Base-by-base conservation (phyloP, 495 filamentous ascomycete genomes). In the Aspergillus nanangensis region DNA sequence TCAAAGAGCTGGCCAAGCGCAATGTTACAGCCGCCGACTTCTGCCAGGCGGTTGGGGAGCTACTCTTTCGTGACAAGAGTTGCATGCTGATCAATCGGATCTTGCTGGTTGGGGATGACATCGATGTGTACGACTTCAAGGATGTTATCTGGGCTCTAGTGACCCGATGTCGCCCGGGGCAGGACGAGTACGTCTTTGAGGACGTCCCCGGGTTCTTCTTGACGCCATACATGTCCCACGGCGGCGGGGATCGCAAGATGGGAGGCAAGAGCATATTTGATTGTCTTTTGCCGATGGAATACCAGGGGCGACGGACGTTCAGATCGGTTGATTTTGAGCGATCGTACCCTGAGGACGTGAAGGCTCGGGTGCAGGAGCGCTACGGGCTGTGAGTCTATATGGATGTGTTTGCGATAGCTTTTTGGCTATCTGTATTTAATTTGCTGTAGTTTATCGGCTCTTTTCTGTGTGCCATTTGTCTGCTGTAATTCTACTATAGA, bases 141-240 rank as follows among this genome's bases (percentile, higher is more conserved):
- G 58, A 67, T 23, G 49, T 65, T 1, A 58, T 66, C n/a, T 67
- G 57, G 57, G 63, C 63, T 0, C 56, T 54, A 13, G 33, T 50
- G 1, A 69, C 63, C 0, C 47, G 61, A 1, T 64, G 61, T 38
- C 50, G 52, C 9, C 63, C 65, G 1, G 48, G 45, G 4, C 31
- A 10, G 0, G 56, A 60, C 37, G 63, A 69, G 25, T 56, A 47
- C 8, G 23, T 59, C 20, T 65, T 53, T 33, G 58, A 65, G 17
- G 56, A 65, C 11, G 47, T 44, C 14, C 20, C 32, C 2, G 54
- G 46, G 5, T 57, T 62, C 22, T 49, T 48, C 1, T 41, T 68
- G 23, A 56, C 63, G n/a, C 65, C 65, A 5, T 65, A 62, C 35
- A 59, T 60, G 44, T 23, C 37, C 0, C 43, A 56, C 33, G 58